Base-by-base conservation (phyloP, 305 asterid species). In the Fraxinus greggii region DNA sequence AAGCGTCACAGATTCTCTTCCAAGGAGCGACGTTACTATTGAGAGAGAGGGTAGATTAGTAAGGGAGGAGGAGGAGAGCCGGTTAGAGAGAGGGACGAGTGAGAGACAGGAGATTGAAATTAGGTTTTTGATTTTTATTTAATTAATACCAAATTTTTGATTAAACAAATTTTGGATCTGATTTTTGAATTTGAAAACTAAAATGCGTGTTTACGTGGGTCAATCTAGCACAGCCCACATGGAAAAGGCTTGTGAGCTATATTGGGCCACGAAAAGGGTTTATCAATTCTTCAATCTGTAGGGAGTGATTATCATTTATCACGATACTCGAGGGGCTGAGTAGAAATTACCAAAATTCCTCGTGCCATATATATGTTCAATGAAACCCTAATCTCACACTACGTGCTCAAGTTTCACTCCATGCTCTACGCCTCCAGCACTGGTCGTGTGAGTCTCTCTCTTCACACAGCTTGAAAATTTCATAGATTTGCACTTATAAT, bases 361-460 rank as follows among this genome's bases (percentile, higher is more conserved):
- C 21, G 21, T n/a, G 54, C 56, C 42, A 12, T 48, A 23, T 21
- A n/a, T 33, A 35, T 17, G 0, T 0, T 28, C 40, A 1, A 28
- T 31, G 48, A 79, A 82, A 75, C 84, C 85, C 79, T 81, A 73
- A 45, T 23, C 17, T 61, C 21, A 19, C 36, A 40, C 19, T 19
- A 38, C 59, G 1, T 17, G 10, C 0, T 0, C 72, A 35, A 35
- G 78, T 81, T 48, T 9, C 26, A 17, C 78, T 19, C 8, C 67
- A 36, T 38, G 33, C 24, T 56, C 35, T 54, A 2, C 77, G 59
- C 69, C 67, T 29, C 80, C 38, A 8, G 77, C 79, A 29, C 83
- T 26, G 45, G 45, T 76, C 23, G 56, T 4, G 85, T 79, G 82
- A 69, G 81, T 74, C 76, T 56, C 35, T 33, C 26, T 29, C 85